These are phyloP conservation scores for Isatis tinctoria DNA, from an alignment of 345 rosid species.

Conservation along the genomic window DNA sequence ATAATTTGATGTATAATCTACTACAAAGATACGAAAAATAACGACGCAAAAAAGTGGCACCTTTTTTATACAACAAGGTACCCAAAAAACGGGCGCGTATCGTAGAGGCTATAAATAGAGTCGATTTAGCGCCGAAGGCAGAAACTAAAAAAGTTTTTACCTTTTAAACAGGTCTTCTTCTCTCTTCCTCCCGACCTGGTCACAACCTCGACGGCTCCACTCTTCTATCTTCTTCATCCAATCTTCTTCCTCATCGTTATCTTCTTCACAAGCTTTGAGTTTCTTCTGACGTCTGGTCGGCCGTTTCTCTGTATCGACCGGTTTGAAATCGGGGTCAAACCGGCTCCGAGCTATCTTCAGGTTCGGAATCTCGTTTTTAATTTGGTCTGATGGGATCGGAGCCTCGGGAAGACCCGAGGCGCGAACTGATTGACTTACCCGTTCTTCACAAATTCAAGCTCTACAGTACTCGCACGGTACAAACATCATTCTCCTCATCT, in stretches of 20 bases:
- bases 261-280: background rate
- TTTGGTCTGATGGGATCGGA: constrained; percentile 39
- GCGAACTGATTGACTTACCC: constrained; percentile 31
- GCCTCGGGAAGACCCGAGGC: constrained; percentile 31
- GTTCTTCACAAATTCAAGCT: constrained; percentile 76
- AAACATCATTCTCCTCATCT: background rate
- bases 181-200: constrained; percentile 7
- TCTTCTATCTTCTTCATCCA: constrained; percentile 9
- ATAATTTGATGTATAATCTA: background rate
- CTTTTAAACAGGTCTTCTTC: background rate
- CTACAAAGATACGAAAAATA: background rate
- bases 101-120: background rate
- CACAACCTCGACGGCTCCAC: constrained; percentile 31
- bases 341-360: constrained; percentile 1
- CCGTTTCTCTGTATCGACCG: background rate
- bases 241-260: background rate
- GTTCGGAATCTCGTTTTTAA: constrained; percentile 16
- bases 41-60: background rate
- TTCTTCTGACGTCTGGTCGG: background rate
- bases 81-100: background rate
- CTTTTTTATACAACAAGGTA: background rate
- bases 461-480: constrained; percentile 77
- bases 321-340: constrained; percentile 15
- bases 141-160: background rate
- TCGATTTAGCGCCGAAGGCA: constrained; percentile 24